Evolutionary conservation across 352 stramenopile species (phyloP), one percentile per base, ranked within the genome.

Genomic region (Pythium oligandrum): DNA sequence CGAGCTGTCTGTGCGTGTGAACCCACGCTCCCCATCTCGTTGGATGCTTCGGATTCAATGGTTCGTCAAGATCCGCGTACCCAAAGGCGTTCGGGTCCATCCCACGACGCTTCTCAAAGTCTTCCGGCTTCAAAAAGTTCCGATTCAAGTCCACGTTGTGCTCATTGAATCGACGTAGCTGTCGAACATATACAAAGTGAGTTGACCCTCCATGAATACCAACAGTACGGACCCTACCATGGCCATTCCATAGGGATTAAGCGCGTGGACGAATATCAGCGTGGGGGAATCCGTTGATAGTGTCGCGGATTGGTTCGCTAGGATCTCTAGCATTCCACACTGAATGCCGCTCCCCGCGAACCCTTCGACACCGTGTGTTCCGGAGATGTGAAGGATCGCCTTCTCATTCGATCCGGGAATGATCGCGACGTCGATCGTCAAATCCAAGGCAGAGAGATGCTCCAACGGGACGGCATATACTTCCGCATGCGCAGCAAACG

Each of bases 61-160:
- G 40, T 3, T 81, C 65, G 33, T 72, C 70, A 38, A 95, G 70
- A 37, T 93, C 73, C n/a, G 90, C 49, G 55, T 97, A 97, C 17
- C 78, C 71, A 9, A 68, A 63, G 55, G 69, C 69, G 53, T 97
- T 96, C 12, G 87, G 79, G 68, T 96, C 80, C 37, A 68, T 52
- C 4, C 35, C 48, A 30, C 70, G 57, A 8, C 80, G 66, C n/a
- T 69, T 52, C 36, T 72, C 44, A 51, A 88, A 94, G 26, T 78
- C 61, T 12, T 83, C 65, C 0, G 56, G 55, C 26, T 61, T 78
- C 39, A 97, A 65, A 44, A 75, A 89, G 66, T 98, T 98, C 17
- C 90, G 77, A 65, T 97, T 98, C 44, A 98, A 70, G 64, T 98
- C 90, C 31, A 98, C 88, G 58, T 96, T 96, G 59, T 97, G 70